phyloP scores from a whole-genome alignment of 306 rosid species.

The Dalbergia cultrata region DNA sequence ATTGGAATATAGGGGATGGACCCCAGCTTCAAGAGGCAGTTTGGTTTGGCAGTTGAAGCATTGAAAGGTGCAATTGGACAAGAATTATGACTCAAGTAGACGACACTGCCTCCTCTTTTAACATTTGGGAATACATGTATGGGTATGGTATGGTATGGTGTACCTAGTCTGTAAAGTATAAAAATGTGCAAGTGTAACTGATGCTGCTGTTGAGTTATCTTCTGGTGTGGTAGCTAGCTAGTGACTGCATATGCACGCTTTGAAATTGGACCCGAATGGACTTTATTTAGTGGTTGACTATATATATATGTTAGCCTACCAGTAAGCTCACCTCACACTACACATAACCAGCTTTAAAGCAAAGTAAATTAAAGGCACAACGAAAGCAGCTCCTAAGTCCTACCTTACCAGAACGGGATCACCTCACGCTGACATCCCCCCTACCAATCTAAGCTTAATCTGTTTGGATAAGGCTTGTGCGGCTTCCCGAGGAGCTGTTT shows the following conservation, averaged over 20 bases:
- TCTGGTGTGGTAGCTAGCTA: conserved; percentile 14
- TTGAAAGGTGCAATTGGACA: conserved; percentile 11
- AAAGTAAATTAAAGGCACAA: conserved; percentile 49
- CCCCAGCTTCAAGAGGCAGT: conserved; percentile 42
- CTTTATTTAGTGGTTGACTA: conserved; percentile 30
- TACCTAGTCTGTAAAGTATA: neutral
- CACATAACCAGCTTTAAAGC: conserved; percentile 68
- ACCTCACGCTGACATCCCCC: conserved; percentile 11
- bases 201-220: conserved; percentile 22
- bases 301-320: neutral
- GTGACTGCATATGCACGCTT: conserved; percentile 52
- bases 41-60: conserved; percentile 49
- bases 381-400: conserved; percentile 47
- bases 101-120: conserved; percentile 12
- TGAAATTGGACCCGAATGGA: conserved; percentile 34
- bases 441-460: neutral
- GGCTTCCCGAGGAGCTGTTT: too few relatives aligned
- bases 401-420: conserved; percentile 21
- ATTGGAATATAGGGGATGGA: conserved; percentile 26
- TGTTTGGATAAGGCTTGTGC: neutral
- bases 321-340: conserved; percentile 29
- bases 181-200: neutral
- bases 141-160: conserved; percentile 11
- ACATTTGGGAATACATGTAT: conserved; percentile 31
- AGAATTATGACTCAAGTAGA: conserved; percentile 36